Percentiles rank a stretch among this genome's conserved stretches.
These are phyloP conservation scores for Danielozyma ontarioensis DNA, from an alignment of 805 yeast genomes.

Conservation along the genomic window DNA sequence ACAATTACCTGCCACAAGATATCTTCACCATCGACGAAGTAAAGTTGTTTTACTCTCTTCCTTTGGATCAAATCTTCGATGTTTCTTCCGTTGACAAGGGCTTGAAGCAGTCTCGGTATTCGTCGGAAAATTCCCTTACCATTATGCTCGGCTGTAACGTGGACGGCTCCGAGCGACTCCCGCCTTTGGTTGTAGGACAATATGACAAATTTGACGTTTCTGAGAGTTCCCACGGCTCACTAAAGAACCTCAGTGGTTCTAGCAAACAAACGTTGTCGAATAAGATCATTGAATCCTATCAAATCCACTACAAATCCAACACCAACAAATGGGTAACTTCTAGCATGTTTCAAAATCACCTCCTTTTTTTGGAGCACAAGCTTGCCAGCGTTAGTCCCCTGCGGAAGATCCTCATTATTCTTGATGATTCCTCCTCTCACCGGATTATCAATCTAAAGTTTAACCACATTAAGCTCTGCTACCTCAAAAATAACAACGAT, in stretches of 20 bases:
- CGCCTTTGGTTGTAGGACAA: constrained; percentile 58
- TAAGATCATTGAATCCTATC: constrained; percentile 47
- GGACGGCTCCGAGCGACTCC: constrained; percentile 58
- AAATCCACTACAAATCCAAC: constrained; percentile 53
- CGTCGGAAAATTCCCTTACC: constrained; percentile 42
- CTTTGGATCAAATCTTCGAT: constrained; percentile 53
- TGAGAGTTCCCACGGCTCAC: constrained; percentile 16
- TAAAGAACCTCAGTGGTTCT: constrained; percentile 9
- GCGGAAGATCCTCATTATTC: constrained; percentile 48
- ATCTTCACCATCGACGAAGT: constrained; percentile 59
- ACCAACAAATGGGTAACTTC: constrained; percentile 61
- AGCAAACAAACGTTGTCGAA: constrained; percentile 11
- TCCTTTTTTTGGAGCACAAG: constrained; percentile 55
- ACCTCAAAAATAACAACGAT: constrained; percentile 33
- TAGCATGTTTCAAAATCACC: constrained; percentile 57
- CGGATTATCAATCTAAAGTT: constrained; percentile 42
- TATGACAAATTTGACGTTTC: constrained; percentile 42
- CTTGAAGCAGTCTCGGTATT: constrained; percentile 28
- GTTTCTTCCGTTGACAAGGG: constrained; percentile 41
- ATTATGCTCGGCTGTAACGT: constrained; percentile 59
- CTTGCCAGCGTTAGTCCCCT: constrained; percentile 35
- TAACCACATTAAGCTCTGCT: constrained; percentile 28
- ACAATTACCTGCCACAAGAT: constrained; percentile 44
- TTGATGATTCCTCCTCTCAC: constrained; percentile 62
- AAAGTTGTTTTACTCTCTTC: constrained; percentile 53